Base-by-base conservation (phyloP, 1,284 basidiomycete genomes). In the Thelephora terrestris region DNA sequence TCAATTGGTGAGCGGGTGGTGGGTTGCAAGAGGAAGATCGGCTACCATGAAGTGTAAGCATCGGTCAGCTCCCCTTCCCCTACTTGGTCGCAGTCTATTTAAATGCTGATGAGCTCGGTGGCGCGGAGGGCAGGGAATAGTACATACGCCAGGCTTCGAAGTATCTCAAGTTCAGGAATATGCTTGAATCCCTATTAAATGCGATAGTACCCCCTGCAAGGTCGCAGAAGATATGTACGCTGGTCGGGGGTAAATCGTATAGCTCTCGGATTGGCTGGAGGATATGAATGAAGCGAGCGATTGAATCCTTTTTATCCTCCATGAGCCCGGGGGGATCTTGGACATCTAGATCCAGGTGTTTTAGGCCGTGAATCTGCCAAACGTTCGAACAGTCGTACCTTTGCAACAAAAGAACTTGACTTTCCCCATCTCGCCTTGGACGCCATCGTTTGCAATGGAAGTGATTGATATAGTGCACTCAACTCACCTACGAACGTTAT, bases 131-230 rank as follows among this genome's bases (percentile, higher is more conserved):
- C 51, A 48, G 27, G n/a, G 35, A 48, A 39, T 45, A 20, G 45
- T 21, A 76, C 85, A 69, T 60, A 90, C 87, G 92, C 92, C 91
- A 93, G 50, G 84, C 80, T 59, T 87, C 75, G 55, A 82, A 95
- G 62, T 85, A 96, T 35, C 91, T 74, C 23, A 94, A 68, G 61
- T 97, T 98, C 55, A 97, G 70, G 68, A 92, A 98, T 25, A 99
- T 74, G 50, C 85, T 85, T 3, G 91, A 92, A 46, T 81, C 83
- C 25, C 91, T 74, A 64, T 98, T 99, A 73, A 98, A 98, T 0
- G 94, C 95, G 52, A 98, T 96, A 17, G 86, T 69, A 1, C 82
- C 85, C 1, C 94, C 93, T 5, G 71, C 68, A 9, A 74, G 61
- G 60, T 99, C 93, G 64, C 83, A 86, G 63, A 97, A 98, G 2